These are phyloP conservation scores for Cadophora gregata DNA, from an alignment of 2,329 filamentous ascomycete species.

Conservation along the genomic window DNA sequence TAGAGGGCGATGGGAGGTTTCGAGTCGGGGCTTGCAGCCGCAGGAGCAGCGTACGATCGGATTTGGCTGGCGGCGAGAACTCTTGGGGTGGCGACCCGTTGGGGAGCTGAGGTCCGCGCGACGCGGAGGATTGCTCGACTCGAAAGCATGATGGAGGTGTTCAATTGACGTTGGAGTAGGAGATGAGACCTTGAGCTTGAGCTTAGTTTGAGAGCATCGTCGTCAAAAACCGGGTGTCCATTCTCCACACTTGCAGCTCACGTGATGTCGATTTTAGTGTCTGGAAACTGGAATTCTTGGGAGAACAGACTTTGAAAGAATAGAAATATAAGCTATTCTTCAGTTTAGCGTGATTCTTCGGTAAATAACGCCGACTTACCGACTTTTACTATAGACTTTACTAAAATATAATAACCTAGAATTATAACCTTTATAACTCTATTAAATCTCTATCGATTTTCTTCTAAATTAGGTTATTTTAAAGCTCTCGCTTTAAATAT, in stretches of 20 bases:
- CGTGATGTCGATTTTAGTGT: constrained; percentile 3
- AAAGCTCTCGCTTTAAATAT: too few relatives aligned
- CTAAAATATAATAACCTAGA: too few relatives aligned
- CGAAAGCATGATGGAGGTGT: constrained; percentile 43
- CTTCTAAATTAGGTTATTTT: too few relatives aligned
- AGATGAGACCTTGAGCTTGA: constrained; percentile 10
- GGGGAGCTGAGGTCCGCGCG: constrained; percentile 39
- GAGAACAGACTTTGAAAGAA: too few relatives aligned
- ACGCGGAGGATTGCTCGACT: constrained; percentile 43
- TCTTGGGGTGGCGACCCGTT: constrained; percentile 41
- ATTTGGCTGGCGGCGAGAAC: constrained; percentile 63
- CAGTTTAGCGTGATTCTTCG: too few relatives aligned
- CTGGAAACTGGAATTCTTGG: too few relatives aligned
- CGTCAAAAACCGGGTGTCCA: constrained; percentile 10
- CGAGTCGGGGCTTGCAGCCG: constrained; percentile 62
- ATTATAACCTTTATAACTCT: too few relatives aligned
- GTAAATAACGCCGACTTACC: too few relatives aligned
- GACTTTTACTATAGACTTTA: too few relatives aligned
- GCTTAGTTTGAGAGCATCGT: background rate
- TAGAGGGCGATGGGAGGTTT: constrained; percentile 91
- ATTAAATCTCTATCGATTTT: too few relatives aligned
- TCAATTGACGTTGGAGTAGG: constrained; percentile 39
- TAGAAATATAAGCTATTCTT: too few relatives aligned
- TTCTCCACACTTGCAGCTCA: background rate
- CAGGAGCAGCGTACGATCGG: constrained; percentile 75